These are phyloP conservation scores for Coemansia sp. DNA, from an alignment of 192 early-diverging fungal genomes.

Conservation along the genomic window DNA sequence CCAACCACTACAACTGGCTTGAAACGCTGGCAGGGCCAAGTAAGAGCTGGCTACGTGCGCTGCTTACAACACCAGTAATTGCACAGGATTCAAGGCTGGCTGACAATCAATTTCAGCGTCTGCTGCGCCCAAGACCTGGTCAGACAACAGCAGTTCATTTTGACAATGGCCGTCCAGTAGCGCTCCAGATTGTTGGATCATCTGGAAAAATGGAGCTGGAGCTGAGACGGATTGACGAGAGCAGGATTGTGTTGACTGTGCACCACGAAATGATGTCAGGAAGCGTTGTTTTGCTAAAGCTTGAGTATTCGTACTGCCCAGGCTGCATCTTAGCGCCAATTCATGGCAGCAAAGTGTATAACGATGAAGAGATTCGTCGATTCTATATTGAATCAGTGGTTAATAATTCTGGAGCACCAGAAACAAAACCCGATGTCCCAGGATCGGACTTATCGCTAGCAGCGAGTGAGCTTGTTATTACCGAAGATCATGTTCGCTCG, in stretches of 20 bases:
- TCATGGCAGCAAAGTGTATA: background rate
- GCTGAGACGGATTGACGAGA: background rate
- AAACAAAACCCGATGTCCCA: background rate
- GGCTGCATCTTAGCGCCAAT: background rate
- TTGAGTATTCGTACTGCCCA: background rate
- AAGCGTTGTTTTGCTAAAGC: background rate
- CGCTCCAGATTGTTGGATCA: background rate
- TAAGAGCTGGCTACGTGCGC: background rate
- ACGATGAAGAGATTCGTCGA: background rate
- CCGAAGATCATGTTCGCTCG: constrained; percentile 1
- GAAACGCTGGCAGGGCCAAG: background rate
- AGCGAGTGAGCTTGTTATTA: background rate
- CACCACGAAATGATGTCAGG: background rate
- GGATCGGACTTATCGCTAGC: background rate
- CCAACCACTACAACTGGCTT: background rate
- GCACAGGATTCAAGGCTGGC: background rate
- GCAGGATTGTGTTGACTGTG: background rate
- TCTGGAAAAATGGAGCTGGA: background rate
- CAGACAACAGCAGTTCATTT: background rate
- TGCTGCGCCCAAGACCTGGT: background rate
- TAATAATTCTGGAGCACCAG: background rate
- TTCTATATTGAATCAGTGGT: background rate
- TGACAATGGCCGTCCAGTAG: background rate
- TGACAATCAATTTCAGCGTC: background rate
- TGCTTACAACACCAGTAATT: background rate